Evolutionary conservation across 2,329 filamentous ascomycete genomes (phyloP).

Genomic region (Botryosphaeria dothidea): DNA sequence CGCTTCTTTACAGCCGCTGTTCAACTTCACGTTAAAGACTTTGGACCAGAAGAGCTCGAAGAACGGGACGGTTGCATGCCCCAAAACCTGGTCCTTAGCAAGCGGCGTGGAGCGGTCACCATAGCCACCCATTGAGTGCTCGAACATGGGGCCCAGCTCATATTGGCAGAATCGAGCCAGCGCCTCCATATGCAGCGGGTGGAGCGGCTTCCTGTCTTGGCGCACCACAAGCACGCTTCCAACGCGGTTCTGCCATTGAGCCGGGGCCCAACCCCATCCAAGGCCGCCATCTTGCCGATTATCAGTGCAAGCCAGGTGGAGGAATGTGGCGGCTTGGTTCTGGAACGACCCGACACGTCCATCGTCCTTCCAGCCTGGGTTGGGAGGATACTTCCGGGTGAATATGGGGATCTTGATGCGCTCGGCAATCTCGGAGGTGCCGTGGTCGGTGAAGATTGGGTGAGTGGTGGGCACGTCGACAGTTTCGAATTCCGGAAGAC

Average conservation of each 20-base stretch:
- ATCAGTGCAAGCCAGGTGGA: neutral
- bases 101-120: neutral
- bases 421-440: neutral
- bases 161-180: slow-evolving; percentile 1
- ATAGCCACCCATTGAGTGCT: neutral
- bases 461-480: neutral
- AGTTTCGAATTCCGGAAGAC: neutral
- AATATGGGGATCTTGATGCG: neutral
- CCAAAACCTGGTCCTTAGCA: neutral
- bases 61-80: neutral
- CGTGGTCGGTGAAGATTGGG: neutral
- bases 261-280: neutral
- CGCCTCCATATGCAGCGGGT: neutral
- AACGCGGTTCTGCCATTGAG: neutral
- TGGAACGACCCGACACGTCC: neutral
- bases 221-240: slow-evolving; percentile 5
- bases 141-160: neutral
- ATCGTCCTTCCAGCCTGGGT: neutral
- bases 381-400: neutral
- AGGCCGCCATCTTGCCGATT: neutral
- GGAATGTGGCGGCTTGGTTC: neutral
- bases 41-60: neutral
- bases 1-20: neutral
- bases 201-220: neutral
- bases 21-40: neutral